Evolutionary conservation across 2,329 filamentous ascomycete genomes (phyloP).

Genomic region (Neonectria coccinea): DNA sequence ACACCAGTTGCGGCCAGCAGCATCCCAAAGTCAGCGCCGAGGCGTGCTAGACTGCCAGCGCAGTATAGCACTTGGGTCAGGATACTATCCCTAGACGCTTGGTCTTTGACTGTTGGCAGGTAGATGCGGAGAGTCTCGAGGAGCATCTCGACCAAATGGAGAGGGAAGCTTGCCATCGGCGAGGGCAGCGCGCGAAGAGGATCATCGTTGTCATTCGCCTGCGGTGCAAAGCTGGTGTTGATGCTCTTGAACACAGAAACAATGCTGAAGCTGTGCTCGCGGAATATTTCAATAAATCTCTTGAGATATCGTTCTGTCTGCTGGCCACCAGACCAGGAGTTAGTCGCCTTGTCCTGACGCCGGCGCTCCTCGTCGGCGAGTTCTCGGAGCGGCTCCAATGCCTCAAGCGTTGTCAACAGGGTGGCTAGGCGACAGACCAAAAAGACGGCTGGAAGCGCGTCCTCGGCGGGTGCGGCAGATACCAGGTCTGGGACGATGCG

Average conservation of each 20-base stretch:
- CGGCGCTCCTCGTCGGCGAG: slow-evolving; percentile 87
- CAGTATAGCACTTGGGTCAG: slow-evolving; percentile 94
- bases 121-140: slow-evolving; percentile 81
- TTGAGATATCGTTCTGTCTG: slow-evolving; percentile 96
- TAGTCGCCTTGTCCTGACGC: slow-evolving; percentile 57
- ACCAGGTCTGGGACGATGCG: slow-evolving; percentile 83
- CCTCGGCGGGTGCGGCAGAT: slow-evolving; percentile 59
- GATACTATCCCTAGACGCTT: slow-evolving; percentile 84
- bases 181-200: slow-evolving; percentile 75
- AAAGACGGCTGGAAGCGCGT: slow-evolving; percentile 84
- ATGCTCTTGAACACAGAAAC: slow-evolving; percentile 95
- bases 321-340: slow-evolving; percentile 77
- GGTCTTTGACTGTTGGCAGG: slow-evolving; percentile 84
- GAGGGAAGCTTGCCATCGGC: slow-evolving; percentile 83
- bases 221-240: slow-evolving; percentile 56
- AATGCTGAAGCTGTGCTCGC: slow-evolving; percentile 96
- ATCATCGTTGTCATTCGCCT: slow-evolving; percentile 31
- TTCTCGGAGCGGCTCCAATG: slow-evolving; percentile 85
- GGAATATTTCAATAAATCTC: slow-evolving; percentile 95
- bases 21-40: slow-evolving; percentile 94
- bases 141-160: slow-evolving; percentile 85
- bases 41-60: slow-evolving; percentile 86
- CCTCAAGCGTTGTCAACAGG: slow-evolving; percentile 81
- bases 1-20: slow-evolving; percentile 74
- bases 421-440: slow-evolving; percentile 87